Base-by-base conservation (phyloP, 305 asterid species). In the Striga hermonthica region DNA sequence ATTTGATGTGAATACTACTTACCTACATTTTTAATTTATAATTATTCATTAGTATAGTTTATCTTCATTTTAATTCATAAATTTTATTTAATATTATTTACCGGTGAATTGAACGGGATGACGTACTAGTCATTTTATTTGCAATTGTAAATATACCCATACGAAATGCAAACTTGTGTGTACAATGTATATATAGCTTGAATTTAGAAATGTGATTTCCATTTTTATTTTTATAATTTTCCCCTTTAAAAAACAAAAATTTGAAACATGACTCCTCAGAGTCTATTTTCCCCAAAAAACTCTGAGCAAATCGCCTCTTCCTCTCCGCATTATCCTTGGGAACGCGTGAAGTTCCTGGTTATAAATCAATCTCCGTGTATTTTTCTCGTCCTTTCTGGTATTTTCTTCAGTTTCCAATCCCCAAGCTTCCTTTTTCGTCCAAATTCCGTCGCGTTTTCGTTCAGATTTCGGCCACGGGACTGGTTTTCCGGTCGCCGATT, bases 231-330 rank as follows among this genome's bases (percentile, higher is more conserved):
- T 22, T 22, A 22, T 22, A 22, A 22, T 22, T 22, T 22, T 22
- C 31, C 1, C 31, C 31, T 22, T 22, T 0, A 22, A 22, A 22
- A 22, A 22, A 22, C 31, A 22, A 22, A 22, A 22, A 39, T 74
- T 62, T 50, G 63, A 36, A 55, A 48, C 58, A 35, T 74, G 70
- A 63, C 78, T 61, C 59, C 54, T 68, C 65, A 58, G 68, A 68
- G 78, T 62, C 69, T 68, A 38, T 68, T 63, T 68, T 62, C 38
- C 62, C 78, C 78, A 66, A 62, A 68, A 63, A 49, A 39, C 31
- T 53, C 12, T 40, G 41, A 63, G 43, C 74, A 47, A 69, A 57
- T 58, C 54, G 48, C 59, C 74, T 49, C 64, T 72, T 68, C 58
- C 74, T 70, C 74, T 68, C 67, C 71, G 62, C 22, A 36, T 49